These are phyloP conservation scores for Oropetium thomaeum DNA, from an alignment of 176 grass and related monocot species.

Conservation along the genomic window DNA sequence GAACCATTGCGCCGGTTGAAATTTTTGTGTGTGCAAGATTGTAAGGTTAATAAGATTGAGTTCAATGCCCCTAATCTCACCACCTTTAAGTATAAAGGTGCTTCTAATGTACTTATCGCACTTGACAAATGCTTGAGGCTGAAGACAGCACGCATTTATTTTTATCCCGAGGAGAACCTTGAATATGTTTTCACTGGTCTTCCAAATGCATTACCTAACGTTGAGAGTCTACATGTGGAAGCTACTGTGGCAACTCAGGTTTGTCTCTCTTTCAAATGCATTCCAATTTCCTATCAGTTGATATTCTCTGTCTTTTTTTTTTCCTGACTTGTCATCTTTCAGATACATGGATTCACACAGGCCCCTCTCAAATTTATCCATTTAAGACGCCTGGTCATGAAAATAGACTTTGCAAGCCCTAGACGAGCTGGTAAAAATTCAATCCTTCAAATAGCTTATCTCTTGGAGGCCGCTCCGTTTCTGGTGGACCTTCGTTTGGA, in stretches of 20 bases:
- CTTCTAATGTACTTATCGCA: too few relatives aligned
- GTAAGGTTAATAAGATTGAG: not conserved
- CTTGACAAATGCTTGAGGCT: too few relatives aligned
- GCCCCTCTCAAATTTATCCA: not conserved
- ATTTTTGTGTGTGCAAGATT: constrained; percentile 19
- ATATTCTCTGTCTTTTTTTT: too few relatives aligned
- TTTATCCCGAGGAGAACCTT: not conserved
- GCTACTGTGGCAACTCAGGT: not conserved
- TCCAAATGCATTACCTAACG: not conserved
- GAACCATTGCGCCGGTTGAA: constrained; percentile 3
- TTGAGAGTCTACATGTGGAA: not conserved
- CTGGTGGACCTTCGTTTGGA: constrained; percentile 15
- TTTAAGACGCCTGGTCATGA: not conserved
- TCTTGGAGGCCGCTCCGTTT: constrained; percentile 21
- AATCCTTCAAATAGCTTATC: constrained; percentile 6
- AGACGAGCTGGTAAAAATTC: constrained; percentile 1
- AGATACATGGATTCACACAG: constrained; percentile 21
- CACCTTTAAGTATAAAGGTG: too few relatives aligned
- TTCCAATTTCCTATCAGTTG: too few relatives aligned
- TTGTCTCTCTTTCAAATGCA: too few relatives aligned
- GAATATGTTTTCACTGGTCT: not conserved
- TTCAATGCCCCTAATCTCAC: not conserved
- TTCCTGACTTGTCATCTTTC: not conserved
- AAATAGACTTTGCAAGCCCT: not conserved
- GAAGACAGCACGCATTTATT: not conserved